Base-by-base conservation (phyloP, 2,329 filamentous ascomycete species). In the Metarhizium album region DNA sequence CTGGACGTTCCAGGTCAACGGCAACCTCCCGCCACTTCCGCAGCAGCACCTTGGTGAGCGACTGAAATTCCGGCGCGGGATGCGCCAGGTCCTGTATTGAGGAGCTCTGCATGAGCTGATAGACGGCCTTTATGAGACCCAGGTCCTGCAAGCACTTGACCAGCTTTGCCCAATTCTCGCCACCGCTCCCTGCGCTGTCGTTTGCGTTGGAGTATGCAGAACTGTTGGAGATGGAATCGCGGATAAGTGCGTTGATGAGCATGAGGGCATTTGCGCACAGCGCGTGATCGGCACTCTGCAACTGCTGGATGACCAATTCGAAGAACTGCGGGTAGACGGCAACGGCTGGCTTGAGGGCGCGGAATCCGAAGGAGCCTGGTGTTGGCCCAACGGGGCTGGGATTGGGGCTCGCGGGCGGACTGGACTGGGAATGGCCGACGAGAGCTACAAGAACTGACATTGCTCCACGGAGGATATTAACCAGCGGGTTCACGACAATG, bases 391-490 rank as follows among this genome's bases (percentile, higher is more conserved):
- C 65, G 20, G 65, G 56, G 49, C 27, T 29, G 27, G 27, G 27
- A 29, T 9, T 29, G 27, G 27, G 27, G 11, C 55, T 59, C 24
- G 60, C 70, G 46, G 67, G 62, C 11, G 68, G 62, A 42, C 73
- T 69, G 11, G 77, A 79, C 63, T 88, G 83, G 27, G 90, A 89
- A 67, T 94, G 86, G 55, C 89, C 86, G 48, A 98, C 91, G 52
- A 97, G 84, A 13, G 90, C 89, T 45, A 95, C 91, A 51, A 98
- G 79, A 54, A 98, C 94, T 45, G 90, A 91, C 87, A 98, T 95
- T 62, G 91, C 91, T 61, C 93, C 93, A 56, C 93, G 83, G 53
- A 98, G 81, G 63, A 97, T 96, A 66, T 98, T 98, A 69, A 98
- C 93, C 54, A 98, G 79, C 23, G 91, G 93, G 66, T 97, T 93